Evolutionary conservation across 1,139 yeast genomes (phyloP).

Genomic region (Yamadazyma buinensis): DNA sequence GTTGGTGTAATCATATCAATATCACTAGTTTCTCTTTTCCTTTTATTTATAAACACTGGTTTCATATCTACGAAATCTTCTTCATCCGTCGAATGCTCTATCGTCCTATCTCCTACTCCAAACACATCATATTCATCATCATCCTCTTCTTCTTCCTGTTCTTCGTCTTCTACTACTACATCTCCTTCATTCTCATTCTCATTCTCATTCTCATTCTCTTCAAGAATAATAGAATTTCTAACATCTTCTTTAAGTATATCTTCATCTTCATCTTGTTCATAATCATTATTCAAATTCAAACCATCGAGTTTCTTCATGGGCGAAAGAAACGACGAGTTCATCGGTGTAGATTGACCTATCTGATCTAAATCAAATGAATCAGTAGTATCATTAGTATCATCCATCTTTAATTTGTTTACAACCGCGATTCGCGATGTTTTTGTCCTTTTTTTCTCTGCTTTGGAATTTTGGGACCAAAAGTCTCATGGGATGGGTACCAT

Average conservation of each 20-base stretch:
- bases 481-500: too few species aligned
- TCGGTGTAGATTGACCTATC: constrained; percentile 15
- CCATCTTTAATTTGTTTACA: constrained; percentile 7
- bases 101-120: constrained; percentile 6
- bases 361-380: constrained; percentile 11
- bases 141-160: neutral
- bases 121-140: neutral
- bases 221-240: constrained; percentile 9
- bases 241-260: constrained; percentile 14
- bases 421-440: constrained; percentile 1
- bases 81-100: constrained; percentile 6
- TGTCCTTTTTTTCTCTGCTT: too few species aligned
- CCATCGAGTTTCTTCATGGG: constrained; percentile 34
- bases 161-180: neutral
- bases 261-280: constrained; percentile 13
- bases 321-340: constrained; percentile 28
- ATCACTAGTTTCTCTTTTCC: constrained; percentile 17
- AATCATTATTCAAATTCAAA: constrained; percentile 21
- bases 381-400: constrained; percentile 7
- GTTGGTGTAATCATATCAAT: constrained; percentile 20
- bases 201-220: constrained; percentile 7
- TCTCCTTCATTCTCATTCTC: neutral
- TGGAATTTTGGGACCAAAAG: too few species aligned
- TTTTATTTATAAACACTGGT: constrained; percentile 11
- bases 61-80: constrained; percentile 4